Base-by-base conservation (phyloP, 192 early-diverging fungal species). In the Coemansia sp. region DNA sequence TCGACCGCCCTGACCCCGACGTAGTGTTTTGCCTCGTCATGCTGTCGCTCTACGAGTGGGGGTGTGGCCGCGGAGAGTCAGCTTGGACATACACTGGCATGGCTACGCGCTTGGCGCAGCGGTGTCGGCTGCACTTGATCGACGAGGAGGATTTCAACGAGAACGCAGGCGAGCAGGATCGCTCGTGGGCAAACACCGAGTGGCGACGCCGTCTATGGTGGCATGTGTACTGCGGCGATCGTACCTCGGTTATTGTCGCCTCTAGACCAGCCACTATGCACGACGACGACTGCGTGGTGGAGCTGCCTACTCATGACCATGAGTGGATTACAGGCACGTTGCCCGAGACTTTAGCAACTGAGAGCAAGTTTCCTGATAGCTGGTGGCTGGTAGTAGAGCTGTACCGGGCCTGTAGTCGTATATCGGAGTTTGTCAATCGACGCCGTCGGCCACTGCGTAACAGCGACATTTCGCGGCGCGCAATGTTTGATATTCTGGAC, bases 131-230 rank as follows among this genome's bases (percentile, higher is more conserved):
- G 66, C 82, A 84, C 29, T 66, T 84, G 49, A 72, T 80, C 34
- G 82, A 84, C 64, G 82, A 84, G 41, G 74, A 70, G n/a, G 82
- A 84, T 20, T 84, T 84, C 61, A 84, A 70, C 53, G 82, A 84
- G 64, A 80, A 84, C 39, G 73, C 65, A n/a, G 74, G 74, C 31
- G 65, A 68, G 29, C 72, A 74, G 58, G 63, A 72, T 40, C 70
- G 60, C 60, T 66, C 69, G 6, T 79, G 78, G 78, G 72, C 69
- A 10, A 77, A 41, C 60, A 76, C 77, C 29, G 82, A 84, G 50
- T 84, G 82, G 82, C 71, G 74, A 3, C 82, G 82, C 18, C 77
- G 82, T 6, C 65, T 84, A 31, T 84, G 82, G 82, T 84, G 82
- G 82, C 63, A 71, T 41, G 77, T 79, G 11, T 84, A 84, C 58